These are phyloP conservation scores for Syzygium aromaticum DNA, from an alignment of 345 rosid genomes.

Conservation along the genomic window DNA sequence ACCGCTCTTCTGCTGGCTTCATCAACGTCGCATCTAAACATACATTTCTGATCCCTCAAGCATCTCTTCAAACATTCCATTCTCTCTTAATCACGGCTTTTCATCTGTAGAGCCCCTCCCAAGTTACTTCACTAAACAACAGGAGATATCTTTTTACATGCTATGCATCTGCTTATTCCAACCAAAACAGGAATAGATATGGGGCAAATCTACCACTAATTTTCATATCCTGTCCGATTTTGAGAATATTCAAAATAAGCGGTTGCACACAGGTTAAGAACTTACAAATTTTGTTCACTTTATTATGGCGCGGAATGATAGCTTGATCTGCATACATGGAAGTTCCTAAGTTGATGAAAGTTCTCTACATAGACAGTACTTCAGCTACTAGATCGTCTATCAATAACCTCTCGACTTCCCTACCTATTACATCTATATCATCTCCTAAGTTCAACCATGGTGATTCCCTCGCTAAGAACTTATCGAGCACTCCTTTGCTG, in stretches of 20 bases:
- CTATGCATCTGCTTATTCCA: not conserved
- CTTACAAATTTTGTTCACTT: not conserved
- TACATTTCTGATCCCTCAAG: not conserved
- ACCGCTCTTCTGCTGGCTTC: not conserved
- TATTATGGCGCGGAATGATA: not conserved
- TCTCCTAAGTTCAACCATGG: slow-evolving; percentile 55
- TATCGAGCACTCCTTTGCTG: slow-evolving; percentile 26
- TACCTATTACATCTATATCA: slow-evolving; percentile 51
- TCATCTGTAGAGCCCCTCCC: not conserved
- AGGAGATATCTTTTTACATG: not conserved
- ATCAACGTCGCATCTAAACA: not conserved
- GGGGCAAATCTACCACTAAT: not conserved
- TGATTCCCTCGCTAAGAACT: slow-evolving; percentile 19
- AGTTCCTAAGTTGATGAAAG: not conserved
- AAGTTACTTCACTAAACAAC: not conserved
- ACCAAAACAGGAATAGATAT: not conserved
- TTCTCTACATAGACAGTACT: slow-evolving; percentile 22
- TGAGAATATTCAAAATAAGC: not conserved
- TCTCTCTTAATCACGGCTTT: not conserved
- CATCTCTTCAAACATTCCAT: not conserved
- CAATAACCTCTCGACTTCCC: slow-evolving; percentile 57
- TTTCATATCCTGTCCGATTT: not conserved
- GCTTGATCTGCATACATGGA: not conserved
- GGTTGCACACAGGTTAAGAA: not conserved
- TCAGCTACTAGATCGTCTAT: slow-evolving; percentile 61